These are phyloP conservation scores for Saussurea involucrata DNA, from an alignment of 129 eudicot species.

Conservation along the genomic window DNA sequence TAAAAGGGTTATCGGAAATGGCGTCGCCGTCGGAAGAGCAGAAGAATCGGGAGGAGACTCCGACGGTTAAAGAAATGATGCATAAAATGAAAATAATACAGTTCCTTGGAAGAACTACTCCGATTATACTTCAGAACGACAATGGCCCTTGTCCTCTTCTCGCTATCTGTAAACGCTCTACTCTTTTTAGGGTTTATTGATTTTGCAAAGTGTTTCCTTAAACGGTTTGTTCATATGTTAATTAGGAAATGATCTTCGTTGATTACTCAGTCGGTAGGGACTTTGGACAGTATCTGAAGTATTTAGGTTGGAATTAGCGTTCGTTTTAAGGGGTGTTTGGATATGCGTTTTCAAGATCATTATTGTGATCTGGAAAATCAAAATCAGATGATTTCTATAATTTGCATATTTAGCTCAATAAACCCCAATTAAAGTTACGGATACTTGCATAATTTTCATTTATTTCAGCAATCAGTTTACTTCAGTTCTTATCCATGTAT, in stretches of 20 bases:
- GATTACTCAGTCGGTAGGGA: neutral
- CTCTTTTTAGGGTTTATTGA: slow-evolving; percentile 33
- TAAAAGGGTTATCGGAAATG: slow-evolving; percentile 28
- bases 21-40: slow-evolving; percentile 41
- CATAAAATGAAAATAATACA: slow-evolving; percentile 77
- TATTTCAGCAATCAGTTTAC: neutral
- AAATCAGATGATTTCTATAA: neutral
- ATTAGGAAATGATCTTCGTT: slow-evolving; percentile 17
- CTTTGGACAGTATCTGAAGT: neutral
- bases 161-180: slow-evolving; percentile 63
- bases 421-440: neutral
- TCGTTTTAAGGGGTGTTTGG: neutral
- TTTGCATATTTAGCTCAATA: neutral
- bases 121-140: slow-evolving; percentile 87
- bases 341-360: neutral
- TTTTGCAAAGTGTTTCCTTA: neutral
- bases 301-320: slow-evolving; percentile 5
- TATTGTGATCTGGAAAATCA: neutral
- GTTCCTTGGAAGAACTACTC: slow-evolving; percentile 61
- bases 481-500: neutral
- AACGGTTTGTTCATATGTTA: neutral
- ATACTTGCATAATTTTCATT: neutral
- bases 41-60: slow-evolving; percentile 7
- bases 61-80: slow-evolving; percentile 37
- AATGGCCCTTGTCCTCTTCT: slow-evolving; percentile 99